A percentile compares a stretch with the other conserved stretches of the same genome.
phyloP scores from a whole-genome alignment of 306 rosid species.

The Crataegus laevigata region DNA sequence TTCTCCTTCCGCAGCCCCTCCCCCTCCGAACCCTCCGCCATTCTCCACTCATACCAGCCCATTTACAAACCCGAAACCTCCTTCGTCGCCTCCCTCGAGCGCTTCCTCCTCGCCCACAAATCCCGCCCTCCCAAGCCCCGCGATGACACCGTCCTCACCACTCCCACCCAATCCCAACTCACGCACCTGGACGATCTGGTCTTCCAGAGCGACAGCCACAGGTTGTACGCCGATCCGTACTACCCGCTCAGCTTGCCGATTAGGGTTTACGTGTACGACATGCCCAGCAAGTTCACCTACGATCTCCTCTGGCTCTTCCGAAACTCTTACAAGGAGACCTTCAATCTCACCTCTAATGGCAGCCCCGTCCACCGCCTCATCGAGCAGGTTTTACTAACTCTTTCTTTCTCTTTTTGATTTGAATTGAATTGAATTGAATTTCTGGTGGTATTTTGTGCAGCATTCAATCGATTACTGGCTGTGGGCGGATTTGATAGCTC shows the following conservation, averaged over 20 bases:
- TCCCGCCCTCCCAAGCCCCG: background rate
- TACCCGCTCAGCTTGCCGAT: constrained; percentile 44
- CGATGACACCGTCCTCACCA: background rate
- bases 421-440: background rate
- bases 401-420: too few relatives aligned
- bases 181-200: constrained; percentile 36
- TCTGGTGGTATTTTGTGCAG: constrained; percentile 24
- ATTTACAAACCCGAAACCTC: constrained; percentile 43
- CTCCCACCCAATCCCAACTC: background rate
- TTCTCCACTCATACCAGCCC: background rate
- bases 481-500: constrained; percentile 86
- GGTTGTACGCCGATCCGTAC: constrained; percentile 42
- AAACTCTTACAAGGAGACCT: constrained; percentile 51
- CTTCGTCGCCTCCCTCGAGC: constrained; percentile 63
- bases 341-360: constrained; percentile 89
- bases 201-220: constrained; percentile 12
- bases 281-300: constrained; percentile 77
- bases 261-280: constrained; percentile 75
- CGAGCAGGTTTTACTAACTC: constrained; percentile 49
- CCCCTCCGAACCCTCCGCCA: constrained; percentile 8
- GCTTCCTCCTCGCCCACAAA: constrained; percentile 53
- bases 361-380: constrained; percentile 94
- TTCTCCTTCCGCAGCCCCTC: constrained; percentile 14
- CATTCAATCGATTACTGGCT: constrained; percentile 94
- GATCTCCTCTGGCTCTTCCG: constrained; percentile 70